Percentiles rank a stretch among this genome's conserved stretches.
Evolutionary conservation across 2,329 filamentous ascomycete species (phyloP).

Genomic region (Neurospora sp.): DNA sequence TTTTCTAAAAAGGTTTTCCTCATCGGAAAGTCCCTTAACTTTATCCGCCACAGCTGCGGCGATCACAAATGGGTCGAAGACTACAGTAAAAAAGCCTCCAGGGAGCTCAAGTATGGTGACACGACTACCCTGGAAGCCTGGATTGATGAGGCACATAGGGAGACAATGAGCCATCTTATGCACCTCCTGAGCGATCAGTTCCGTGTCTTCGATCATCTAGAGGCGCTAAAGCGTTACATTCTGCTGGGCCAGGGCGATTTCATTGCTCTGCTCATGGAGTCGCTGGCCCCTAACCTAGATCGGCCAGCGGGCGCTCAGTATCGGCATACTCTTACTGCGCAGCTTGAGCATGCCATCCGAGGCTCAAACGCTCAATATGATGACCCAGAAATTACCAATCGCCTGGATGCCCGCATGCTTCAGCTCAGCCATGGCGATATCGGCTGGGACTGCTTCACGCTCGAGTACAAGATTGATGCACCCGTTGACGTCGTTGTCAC

Average conservation of each 20-base stretch:
- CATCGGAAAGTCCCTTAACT: slow-evolving; percentile 96
- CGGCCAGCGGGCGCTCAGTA: slow-evolving; percentile 95
- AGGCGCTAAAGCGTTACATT: slow-evolving; percentile 88
- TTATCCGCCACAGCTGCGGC: slow-evolving; percentile 90
- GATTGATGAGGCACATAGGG: slow-evolving; percentile 96
- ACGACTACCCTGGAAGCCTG: slow-evolving; percentile 83
- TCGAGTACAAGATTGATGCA: slow-evolving; percentile 96
- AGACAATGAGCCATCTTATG: slow-evolving; percentile 91
- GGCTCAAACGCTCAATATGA: slow-evolving; percentile 97
- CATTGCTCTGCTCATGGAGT: slow-evolving; percentile 94
- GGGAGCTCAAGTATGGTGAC: slow-evolving; percentile 86
- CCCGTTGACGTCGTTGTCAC: slow-evolving; percentile 96
- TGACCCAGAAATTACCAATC: slow-evolving; percentile 77
- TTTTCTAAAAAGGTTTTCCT: slow-evolving; percentile 95
- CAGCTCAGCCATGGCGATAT: slow-evolving; percentile 95
- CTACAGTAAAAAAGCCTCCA: slow-evolving; percentile 87
- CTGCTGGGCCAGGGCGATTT: slow-evolving; percentile 94
- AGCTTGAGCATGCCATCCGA: slow-evolving; percentile 92
- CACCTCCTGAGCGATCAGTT: slow-evolving; percentile 93
- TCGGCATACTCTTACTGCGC: slow-evolving; percentile 91
- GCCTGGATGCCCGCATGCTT: slow-evolving; percentile 95
- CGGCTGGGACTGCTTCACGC: slow-evolving; percentile 97
- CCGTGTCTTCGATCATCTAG: slow-evolving; percentile 83
- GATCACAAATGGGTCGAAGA: slow-evolving; percentile 93
- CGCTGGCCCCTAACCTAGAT: slow-evolving; percentile 82